A percentile compares a stretch with the other conserved stretches of the same genome.
Conservation (phyloP, 2,329 filamentous ascomycete genomes). For the Diaporthe sp. region DNA sequence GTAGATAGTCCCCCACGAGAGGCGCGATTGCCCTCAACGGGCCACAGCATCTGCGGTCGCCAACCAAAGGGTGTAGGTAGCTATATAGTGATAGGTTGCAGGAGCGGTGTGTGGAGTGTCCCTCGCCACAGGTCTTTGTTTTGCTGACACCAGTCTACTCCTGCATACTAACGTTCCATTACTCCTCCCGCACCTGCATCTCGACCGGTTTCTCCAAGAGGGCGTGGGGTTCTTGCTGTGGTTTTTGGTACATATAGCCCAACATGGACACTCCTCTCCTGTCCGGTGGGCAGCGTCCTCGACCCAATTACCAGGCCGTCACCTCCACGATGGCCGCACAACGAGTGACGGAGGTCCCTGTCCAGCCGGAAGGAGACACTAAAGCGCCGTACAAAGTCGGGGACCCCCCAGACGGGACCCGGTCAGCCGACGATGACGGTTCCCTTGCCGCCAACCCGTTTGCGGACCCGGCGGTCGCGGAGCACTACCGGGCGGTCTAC, state of each 20-base stretch:
- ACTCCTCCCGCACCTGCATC: background rate
- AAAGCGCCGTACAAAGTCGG: background rate
- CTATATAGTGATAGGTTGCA: conserved; percentile 15
- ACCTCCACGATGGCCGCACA: conserved; percentile 5
- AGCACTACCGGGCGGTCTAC: conserved; percentile 52
- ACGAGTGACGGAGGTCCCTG: background rate
- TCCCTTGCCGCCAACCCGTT: conserved; percentile 48
- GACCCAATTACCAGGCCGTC: background rate
- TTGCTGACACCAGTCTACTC: conserved; percentile 11
- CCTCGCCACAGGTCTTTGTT: background rate
- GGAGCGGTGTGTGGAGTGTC: conserved; percentile 13
- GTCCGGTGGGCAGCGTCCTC: background rate
- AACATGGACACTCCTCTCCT: conserved; percentile 29
- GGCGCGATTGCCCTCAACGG: background rate
- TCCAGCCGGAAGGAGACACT: background rate
- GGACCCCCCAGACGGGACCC: background rate
- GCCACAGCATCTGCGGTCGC: background rate
- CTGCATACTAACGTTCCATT: conserved; percentile 14
- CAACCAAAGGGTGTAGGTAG: conserved; percentile 7
- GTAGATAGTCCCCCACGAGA: background rate
- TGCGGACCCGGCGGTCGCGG: conserved; percentile 47
- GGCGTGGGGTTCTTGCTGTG: conserved; percentile 2
- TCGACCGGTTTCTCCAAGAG: background rate
- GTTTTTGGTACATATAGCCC: background rate
- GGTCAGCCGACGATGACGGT: conserved; percentile 35